Evolutionary conservation across 208 protist genomes (phyloP).

Genomic region (Leishmania aethiopica): DNA sequence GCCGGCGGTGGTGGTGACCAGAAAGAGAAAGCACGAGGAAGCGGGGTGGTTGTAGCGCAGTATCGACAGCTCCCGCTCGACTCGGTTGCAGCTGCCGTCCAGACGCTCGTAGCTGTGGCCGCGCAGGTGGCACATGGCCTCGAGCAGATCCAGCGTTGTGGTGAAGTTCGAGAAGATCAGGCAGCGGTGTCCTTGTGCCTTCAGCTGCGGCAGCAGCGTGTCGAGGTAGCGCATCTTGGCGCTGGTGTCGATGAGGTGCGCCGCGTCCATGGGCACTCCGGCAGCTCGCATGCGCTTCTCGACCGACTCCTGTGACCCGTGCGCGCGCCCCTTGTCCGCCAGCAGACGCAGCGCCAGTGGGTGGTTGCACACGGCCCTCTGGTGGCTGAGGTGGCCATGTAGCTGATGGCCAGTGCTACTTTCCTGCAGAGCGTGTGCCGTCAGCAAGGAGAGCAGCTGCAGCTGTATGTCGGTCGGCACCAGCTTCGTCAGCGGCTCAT

Average conservation of each 20-base stretch:
- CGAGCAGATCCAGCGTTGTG: slow-evolving; percentile 84
- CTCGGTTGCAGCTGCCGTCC: slow-evolving; percentile 79
- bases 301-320: slow-evolving; percentile 17
- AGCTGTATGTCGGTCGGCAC: slow-evolving; percentile 76
- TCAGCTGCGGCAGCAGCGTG: slow-evolving; percentile 88
- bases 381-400: slow-evolving; percentile 68
- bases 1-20: slow-evolving; percentile 97
- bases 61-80: slow-evolving; percentile 93
- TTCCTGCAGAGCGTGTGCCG: slow-evolving; percentile 56
- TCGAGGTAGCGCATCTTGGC: slow-evolving; percentile 95
- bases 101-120: slow-evolving; percentile 84
- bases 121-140: slow-evolving; percentile 73
- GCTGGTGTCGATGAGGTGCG: slow-evolving; percentile 70
- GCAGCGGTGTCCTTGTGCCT: slow-evolving; percentile 75
- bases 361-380: slow-evolving; percentile 87
- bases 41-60: slow-evolving; percentile 91
- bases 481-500: slow-evolving; percentile 73
- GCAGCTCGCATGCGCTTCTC: slow-evolving; percentile 53
- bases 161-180: slow-evolving; percentile 94
- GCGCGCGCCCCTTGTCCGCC: slow-evolving; percentile 38
- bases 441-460: slow-evolving; percentile 70
- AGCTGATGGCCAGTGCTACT: slow-evolving; percentile 32
- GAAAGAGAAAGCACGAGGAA: slow-evolving; percentile 95
- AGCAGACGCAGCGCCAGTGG: slow-evolving; percentile 79
- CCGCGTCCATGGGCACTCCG: slow-evolving; percentile 67